phyloP scores from a whole-genome alignment of 306 rosid genomes.

The Cucurbita pepo region DNA sequence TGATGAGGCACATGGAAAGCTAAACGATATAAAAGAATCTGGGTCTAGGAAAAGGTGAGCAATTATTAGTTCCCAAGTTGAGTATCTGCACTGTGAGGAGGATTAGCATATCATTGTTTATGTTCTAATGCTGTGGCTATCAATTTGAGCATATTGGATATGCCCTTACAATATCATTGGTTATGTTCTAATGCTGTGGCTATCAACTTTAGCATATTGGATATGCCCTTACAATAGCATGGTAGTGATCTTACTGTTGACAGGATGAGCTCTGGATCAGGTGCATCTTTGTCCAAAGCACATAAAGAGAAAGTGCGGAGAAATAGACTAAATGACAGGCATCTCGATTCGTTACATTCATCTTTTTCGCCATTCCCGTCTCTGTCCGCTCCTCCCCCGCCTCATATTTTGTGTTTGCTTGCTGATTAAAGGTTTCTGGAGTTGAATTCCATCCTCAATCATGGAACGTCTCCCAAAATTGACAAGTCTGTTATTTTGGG shows the following conservation, averaged over 20 bases:
- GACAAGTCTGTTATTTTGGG: constrained; percentile 67
- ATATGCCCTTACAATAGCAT: not conserved
- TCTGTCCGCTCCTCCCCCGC: constrained; percentile 11
- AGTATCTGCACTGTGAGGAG: not conserved
- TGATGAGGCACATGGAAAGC: constrained; percentile 22
- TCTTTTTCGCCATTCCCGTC: constrained; percentile 7
- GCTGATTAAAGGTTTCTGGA: constrained; percentile 54
- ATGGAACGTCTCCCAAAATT: constrained; percentile 61
- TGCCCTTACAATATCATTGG: not conserved
- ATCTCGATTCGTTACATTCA: constrained; percentile 4
- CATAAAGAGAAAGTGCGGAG: constrained; percentile 82
- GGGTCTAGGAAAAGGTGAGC: constrained; percentile 53
- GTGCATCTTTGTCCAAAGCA: constrained; percentile 54
- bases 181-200: no score
- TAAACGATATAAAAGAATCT: constrained; percentile 30
- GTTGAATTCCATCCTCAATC: constrained; percentile 63
- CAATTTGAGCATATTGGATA: not conserved
- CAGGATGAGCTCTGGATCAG: constrained; percentile 53
- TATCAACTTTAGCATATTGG: not conserved
- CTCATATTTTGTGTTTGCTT: constrained; percentile 20
- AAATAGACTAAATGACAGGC: constrained; percentile 86
- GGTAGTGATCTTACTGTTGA: not conserved
- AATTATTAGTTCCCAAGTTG: not conserved
- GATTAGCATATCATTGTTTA: not conserved
- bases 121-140: not conserved